These are phyloP conservation scores for Aspergillus chevalieri DNA, from an alignment of 2,329 filamentous ascomycete genomes.

Conservation along the genomic window DNA sequence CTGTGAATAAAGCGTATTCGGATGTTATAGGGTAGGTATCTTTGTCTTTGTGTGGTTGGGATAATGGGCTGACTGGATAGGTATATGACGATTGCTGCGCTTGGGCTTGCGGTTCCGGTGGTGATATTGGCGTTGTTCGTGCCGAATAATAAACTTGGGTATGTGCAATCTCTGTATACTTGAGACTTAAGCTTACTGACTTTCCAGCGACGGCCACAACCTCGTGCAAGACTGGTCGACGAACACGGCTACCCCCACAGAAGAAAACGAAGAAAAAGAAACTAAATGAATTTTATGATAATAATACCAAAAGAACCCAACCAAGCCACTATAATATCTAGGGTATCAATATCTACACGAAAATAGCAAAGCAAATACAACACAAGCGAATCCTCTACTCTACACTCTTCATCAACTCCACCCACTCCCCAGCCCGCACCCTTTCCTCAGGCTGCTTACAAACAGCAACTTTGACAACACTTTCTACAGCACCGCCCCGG, in stretches of 20 bases:
- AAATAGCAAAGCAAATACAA: too few relatives aligned
- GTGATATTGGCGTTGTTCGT: constrained; percentile 21
- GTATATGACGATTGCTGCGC: constrained; percentile 25
- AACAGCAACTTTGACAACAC: constrained; percentile 17
- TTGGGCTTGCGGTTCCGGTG: constrained; percentile 22
- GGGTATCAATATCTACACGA: too few relatives aligned
- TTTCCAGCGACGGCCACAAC: constrained; percentile 15
- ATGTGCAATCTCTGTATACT: constrained; percentile 1
- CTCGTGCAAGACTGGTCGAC: constrained; percentile 8
- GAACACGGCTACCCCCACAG: background rate
- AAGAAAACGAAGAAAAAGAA: background rate
- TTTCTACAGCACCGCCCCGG: constrained; percentile 36
- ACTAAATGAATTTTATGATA: background rate
- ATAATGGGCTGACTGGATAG: constrained; percentile 7
- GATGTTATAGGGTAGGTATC: constrained; percentile 22
- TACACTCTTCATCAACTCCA: too few relatives aligned
- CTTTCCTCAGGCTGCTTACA: too few relatives aligned
- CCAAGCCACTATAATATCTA: too few relatives aligned
- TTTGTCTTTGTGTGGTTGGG: background rate
- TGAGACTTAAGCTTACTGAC: constrained; percentile 1
- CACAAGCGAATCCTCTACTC: too few relatives aligned
- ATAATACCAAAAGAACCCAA: too few relatives aligned
- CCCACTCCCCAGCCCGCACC: too few relatives aligned
- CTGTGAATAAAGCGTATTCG: constrained; percentile 38
- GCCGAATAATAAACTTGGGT: constrained; percentile 23